Base-by-base conservation (phyloP, 2,329 filamentous ascomycete genomes). In the Ceratocystis lukuohia region DNA sequence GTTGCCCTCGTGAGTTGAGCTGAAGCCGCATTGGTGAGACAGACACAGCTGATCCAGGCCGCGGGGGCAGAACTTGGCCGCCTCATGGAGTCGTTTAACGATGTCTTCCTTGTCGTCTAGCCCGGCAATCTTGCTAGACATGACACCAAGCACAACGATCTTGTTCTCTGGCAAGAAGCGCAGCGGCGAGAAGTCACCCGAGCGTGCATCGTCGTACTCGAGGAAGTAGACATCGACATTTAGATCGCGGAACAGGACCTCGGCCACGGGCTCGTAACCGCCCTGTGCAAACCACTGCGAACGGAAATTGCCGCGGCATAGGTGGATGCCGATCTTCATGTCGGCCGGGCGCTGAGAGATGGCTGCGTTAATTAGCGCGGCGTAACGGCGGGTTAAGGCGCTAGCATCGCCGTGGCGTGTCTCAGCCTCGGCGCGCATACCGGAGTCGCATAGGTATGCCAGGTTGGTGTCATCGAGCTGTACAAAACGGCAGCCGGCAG, bases 291-390 rank as follows among this genome's bases (percentile, higher is more conserved):
- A 86, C 74, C 86, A 83, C 68, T 84, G 79, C 41, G 80, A 82
- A 70, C 83, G 81, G 71, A 86, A 86, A 76, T 87, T 87, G 66
- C 80, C 75, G 71, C 76, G 70, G 72, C 76, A 77, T 68, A 91
- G 77, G 74, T 91, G 88, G 12, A 91, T 82, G 17, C 88, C 88
- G 1, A 90, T 77, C 71, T 89, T 86, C 75, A 91, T 81, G 70
- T 88, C 87, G 3, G 77, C 75, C 0, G 87, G 86, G 0, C 84
- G 79, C 69, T 79, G 78, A 28, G 78, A 76, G 71, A 89, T 80
- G 73, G 84, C 86, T 72, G 87, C 85, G 72, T 90, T 90, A 78
- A 90, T 89, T 70, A 88, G 82, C 73, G 83, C 81, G 73, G 91
- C 82, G 72, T 91, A 91, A 45, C 82, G 80, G 70, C 87, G 82